phyloP scores from a whole-genome alignment of 805 yeast species.

The Pichia cephalocereana region DNA sequence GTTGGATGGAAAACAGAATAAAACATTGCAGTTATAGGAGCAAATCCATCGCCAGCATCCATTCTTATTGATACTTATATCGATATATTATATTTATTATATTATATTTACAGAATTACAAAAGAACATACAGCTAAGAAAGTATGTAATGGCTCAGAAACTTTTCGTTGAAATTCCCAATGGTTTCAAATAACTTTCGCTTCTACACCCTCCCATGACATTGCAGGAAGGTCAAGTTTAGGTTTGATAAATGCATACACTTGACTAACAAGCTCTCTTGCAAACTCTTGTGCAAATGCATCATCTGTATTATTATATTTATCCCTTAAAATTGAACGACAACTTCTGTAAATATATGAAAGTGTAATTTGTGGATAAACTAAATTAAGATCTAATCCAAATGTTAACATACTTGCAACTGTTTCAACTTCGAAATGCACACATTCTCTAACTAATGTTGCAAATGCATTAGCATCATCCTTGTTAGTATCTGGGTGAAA shows the following conservation, averaged over 20 bases:
- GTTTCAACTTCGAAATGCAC: constrained; percentile 14
- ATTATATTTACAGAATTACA: too few relatives aligned
- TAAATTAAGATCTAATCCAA: constrained; percentile 7
- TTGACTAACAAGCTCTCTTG: constrained; percentile 3
- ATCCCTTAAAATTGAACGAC: constrained; percentile 4
- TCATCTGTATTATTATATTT: constrained; percentile 3
- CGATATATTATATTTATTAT: too few relatives aligned
- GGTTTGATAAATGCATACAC: constrained; percentile 3
- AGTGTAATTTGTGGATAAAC: constrained; percentile 7
- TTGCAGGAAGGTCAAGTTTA: constrained; percentile 5
- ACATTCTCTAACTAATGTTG: constrained; percentile 10
- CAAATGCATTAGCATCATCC: constrained; percentile 6
- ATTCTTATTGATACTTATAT: constrained; percentile 5
- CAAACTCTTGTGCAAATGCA: constrained; percentile 5
- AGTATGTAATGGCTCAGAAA: too few relatives aligned
- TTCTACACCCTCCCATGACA: constrained; percentile 8
- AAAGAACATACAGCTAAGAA: too few relatives aligned
- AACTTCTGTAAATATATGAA: constrained; percentile 7
- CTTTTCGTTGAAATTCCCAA: too few relatives aligned
- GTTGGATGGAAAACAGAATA: constrained; percentile 92
- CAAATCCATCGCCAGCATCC: constrained; percentile 48
- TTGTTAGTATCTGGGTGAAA: constrained; percentile 6
- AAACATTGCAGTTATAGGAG: constrained; percentile 81
- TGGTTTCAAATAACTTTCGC: neutral
- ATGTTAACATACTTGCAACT: constrained; percentile 9